Base-by-base conservation (phyloP, 371 early-diverging fungal genomes). In the Mucor lusitanicus region DNA sequence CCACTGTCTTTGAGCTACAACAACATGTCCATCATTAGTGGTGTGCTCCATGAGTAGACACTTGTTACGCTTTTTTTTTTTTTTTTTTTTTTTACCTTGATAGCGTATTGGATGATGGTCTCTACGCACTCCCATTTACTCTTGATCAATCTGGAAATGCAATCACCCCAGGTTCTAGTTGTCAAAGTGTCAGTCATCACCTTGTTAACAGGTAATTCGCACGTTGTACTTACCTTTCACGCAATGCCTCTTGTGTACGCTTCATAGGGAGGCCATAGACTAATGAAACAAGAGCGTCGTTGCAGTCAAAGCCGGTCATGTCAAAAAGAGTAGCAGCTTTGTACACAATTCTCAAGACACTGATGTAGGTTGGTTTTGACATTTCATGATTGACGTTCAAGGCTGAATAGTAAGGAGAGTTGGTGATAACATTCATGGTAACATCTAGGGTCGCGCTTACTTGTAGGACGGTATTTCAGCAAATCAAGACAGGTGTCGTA, bases 111-210 rank as follows among this genome's bases (percentile, higher is more conserved):
- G 17, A 77, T 61, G 27, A 81, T 69, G 11, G 37, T 71, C 37
- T 74, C 67, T 42, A 81, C 33, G 59, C 71, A 68, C 54, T 78
- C 68, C 82, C 82, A 81, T 63, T 81, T 81, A 50, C 35, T 65
- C 15, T 76, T 64, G 37, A 79, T 81, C 56, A 78, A 75, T 2
- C 63, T 63, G 9, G 82, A 69, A n/a, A 77, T 46, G 2, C 59
- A 70, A 50, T 78, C 79, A 12, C 82, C 82, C 82, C 82, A 81
- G 3, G 68, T 63, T 61, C 82, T 60, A 32, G 17, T 35, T 33
- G 8, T 5, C 17, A 39, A 39, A 54, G 56, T 13, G 28, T 40
- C 46, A 59, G 40, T 33, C 37, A 35, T 35, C 3, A 35, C 0
- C 12, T 35, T 21, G 11, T 7, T 42, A 27, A 9, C 13, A 11